Evolutionary conservation across 129 eudicot species (phyloP).

Genomic region (Heracleum sosnowskyi): DNA sequence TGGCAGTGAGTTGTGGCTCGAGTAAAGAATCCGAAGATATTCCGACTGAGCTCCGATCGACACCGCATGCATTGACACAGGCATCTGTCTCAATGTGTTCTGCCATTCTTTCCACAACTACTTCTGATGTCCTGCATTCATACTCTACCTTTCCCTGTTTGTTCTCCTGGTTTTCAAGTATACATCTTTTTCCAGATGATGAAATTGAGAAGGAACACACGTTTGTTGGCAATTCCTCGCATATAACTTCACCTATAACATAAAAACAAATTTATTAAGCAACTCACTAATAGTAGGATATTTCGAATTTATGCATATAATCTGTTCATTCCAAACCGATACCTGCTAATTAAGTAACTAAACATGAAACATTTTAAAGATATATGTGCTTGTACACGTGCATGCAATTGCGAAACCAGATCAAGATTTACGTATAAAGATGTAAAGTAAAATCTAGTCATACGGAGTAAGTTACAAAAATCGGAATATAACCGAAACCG

Average conservation of each 20-base stretch:
- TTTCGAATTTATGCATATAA: too few species aligned
- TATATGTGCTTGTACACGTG: too few species aligned
- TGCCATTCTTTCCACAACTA: constrained; percentile 56
- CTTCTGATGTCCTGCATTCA: constrained; percentile 63
- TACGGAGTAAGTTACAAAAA: too few species aligned
- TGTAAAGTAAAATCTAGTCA: too few species aligned
- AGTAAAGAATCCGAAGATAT: constrained; percentile 75
- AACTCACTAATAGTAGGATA: too few species aligned
- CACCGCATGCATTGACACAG: constrained; percentile 71
- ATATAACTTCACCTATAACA: constrained; percentile 39
- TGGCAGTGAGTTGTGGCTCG: constrained; percentile 40
- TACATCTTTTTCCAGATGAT: constrained; percentile 77
- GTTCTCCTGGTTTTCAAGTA: constrained; percentile 46
- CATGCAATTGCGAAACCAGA: too few species aligned
- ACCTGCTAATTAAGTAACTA: too few species aligned
- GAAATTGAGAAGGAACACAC: constrained; percentile 54
- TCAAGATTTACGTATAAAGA: too few species aligned
- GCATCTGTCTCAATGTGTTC: constrained; percentile 67
- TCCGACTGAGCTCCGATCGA: constrained; percentile 54
- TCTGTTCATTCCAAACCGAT: too few species aligned
- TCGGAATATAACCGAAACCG: too few species aligned
- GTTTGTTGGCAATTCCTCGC: constrained; percentile 43
- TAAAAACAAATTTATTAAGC: background rate
- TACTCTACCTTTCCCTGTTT: constrained; percentile 31
- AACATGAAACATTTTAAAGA: too few species aligned